Percentiles rank a stretch among this genome's conserved stretches.
Evolutionary conservation across 257 asterid species (phyloP).

Genomic region (Solanum peruvianum): DNA sequence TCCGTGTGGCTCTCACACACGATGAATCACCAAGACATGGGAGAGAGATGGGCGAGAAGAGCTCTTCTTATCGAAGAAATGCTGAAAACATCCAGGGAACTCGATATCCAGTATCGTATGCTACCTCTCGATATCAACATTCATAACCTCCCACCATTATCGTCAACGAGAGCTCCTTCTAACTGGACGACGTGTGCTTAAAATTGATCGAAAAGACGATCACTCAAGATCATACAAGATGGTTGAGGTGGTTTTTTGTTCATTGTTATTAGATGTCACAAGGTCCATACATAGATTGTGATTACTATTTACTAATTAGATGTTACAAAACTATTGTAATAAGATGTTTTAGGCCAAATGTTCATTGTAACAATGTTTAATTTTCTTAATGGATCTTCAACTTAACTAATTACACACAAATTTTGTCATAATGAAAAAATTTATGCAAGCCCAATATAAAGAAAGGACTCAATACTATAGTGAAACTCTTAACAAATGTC

Average conservation of each 20-base stretch:
- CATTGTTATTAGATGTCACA: neutral
- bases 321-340: neutral
- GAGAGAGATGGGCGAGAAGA: conserved; percentile 76
- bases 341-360: neutral
- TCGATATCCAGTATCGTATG: conserved; percentile 70
- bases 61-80: conserved; percentile 65
- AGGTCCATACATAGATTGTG: neutral
- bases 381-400: neutral
- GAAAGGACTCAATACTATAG: neutral
- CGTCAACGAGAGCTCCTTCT: conserved; percentile 50
- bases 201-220: neutral
- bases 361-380: neutral
- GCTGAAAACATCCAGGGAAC: conserved; percentile 61
- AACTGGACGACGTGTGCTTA: conserved; percentile 40
- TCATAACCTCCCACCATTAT: conserved; percentile 48
- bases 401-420: neutral
- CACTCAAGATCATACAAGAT: neutral
- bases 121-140: conserved; percentile 69
- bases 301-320: neutral
- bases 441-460: neutral
- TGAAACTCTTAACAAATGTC: neutral
- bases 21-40: conserved; percentile 84
- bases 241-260: neutral
- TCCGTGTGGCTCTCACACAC: conserved; percentile 70
- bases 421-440: neutral